Base-by-base conservation (phyloP, 306 rosid genomes). In the Fragaria nilgerrensis region DNA sequence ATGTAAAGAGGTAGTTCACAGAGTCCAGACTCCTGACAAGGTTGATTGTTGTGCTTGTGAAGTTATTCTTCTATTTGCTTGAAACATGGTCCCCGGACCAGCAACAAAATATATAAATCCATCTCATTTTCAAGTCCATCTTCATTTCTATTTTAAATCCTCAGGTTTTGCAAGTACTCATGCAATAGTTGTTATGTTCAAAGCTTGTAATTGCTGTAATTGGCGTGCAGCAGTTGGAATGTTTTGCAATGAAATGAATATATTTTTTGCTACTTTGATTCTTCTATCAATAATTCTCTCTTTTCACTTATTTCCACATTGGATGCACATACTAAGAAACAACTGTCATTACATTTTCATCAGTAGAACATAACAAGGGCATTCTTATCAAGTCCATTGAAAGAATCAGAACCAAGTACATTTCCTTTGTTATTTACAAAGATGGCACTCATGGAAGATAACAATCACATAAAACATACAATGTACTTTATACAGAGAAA, bases 31-130 rank as follows among this genome's bases (percentile, higher is more conserved):
- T 52, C 34, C 47, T 1, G 20, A 53, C n/a, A 74, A 69, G 69
- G 62, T 78, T 63, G n/a, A 37, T 41, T 22, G 34, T 66, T 75
- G 48, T 75, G 80, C 49, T 71, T 55, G 78, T 62, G 69, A 63
- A 32, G 63, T 49, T 58, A 27, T 74, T 41, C 78, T 44, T 72
- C 47, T 67, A 71, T 49, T 50, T 73, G 27, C 44, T 48, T 50
- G 32, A 68, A 59, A 23, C 63, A 62, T 15, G 72, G 36, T 67
- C 50, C 20, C 25, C 14, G 10, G 15, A 41, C 61, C 15, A 53
- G 66, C 68, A 55, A 39, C n/a, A 47, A 61, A 53, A 56, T 65
- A 72, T 67, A 20, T 19, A 8, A 17, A 37, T 66, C 47, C 70
- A 65, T 36, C 13, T 7, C 7, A 65, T 36, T 7, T 65, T 65